Percentiles rank a stretch among this genome's conserved stretches.
Evolutionary conservation across 805 yeast species (phyloP).

Genomic region (Wickerhamiella spandovensis): DNA sequence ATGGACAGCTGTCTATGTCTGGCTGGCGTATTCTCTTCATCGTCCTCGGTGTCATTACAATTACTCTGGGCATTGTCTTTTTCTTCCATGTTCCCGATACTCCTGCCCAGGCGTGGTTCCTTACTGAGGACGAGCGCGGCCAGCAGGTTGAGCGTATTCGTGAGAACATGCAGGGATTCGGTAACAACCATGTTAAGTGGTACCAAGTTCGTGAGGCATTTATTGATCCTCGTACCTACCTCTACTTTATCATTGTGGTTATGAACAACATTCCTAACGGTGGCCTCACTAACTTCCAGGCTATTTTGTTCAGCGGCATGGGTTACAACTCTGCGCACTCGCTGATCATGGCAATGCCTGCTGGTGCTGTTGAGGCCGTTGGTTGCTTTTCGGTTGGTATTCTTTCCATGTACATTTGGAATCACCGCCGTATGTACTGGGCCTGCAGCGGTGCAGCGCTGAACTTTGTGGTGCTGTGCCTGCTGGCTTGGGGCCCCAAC

Average conservation of each 20-base stretch:
- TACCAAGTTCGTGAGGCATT: slow-evolving; percentile 40
- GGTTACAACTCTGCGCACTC: slow-evolving; percentile 20
- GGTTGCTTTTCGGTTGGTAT: slow-evolving; percentile 11
- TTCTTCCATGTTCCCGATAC: slow-evolving; percentile 34
- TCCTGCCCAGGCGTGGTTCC: slow-evolving; percentile 37
- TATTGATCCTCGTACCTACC: slow-evolving; percentile 36
- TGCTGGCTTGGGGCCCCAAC: slow-evolving; percentile 32
- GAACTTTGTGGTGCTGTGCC: slow-evolving; percentile 29
- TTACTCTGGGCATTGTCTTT: slow-evolving; percentile 23
- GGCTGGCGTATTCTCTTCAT: slow-evolving; percentile 45
- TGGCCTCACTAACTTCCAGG: slow-evolving; percentile 37
- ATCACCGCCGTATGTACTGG: slow-evolving; percentile 12
- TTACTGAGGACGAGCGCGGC: slow-evolving; percentile 33
- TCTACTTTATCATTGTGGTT: slow-evolving; percentile 31
- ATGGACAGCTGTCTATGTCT: slow-evolving; percentile 12
- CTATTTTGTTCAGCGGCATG: slow-evolving; percentile 31
- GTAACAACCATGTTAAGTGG: slow-evolving; percentile 38
- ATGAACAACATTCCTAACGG: slow-evolving; percentile 39
- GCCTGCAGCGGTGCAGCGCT: slow-evolving; percentile 41
- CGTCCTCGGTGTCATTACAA: slow-evolving; percentile 43
- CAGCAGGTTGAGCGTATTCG: slow-evolving; percentile 40
- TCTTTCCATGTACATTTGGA: slow-evolving; percentile 7
- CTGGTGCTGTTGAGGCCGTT: slow-evolving; percentile 30
- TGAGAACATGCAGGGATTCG: slow-evolving; percentile 42
- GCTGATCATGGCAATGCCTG: slow-evolving; percentile 31